Evolutionary conservation across 2,329 filamentous ascomycete species (phyloP), one percentile per base, ranked within the genome.

Genomic region (Xylariaceae sp.): DNA sequence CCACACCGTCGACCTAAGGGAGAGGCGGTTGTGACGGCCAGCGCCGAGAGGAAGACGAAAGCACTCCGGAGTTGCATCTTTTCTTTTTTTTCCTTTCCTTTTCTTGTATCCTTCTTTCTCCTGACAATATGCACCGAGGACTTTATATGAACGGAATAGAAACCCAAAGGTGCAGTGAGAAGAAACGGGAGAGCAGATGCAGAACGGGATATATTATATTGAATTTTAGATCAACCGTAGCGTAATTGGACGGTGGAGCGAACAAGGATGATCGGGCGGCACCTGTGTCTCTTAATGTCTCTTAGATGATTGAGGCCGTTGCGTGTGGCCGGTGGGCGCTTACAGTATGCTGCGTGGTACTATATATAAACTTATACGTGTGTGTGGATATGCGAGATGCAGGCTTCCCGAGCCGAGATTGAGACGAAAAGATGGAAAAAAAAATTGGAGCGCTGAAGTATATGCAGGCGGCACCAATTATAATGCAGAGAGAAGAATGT

Each of bases 401-500:
- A 65, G 56, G 65, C 63, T 65, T 67, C 66, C 67, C 60, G 67
- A 69, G 66, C 67, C 67, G 65, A 70, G 63, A 69, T 69, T 65
- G 57, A 58, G 48, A 53, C 52, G 33, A n/a, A 53, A 19, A 57
- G 37, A 33, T 51, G 57, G 19, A 43, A 49, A 43, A 49, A 53
- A 59, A 59, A 31, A 6, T 36, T 62, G 56, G 60, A 61, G 47
- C 31, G 28, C 26, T 47, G 56, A 39, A 43, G 44, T 46, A 55
- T 40, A 34, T 55, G 56, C 51, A 48, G 55, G 44, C 34, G 45
- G 37, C 46, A 45, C 50, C 46, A 61, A 58, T 44, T 29, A 53
- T 39, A 45, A 41, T 24, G 21, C 16, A 44, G 41, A 51, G 40
- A 37, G 53, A 53, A 61, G 33, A 36, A 36, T 36, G 33, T 9